Evolutionary conservation across 768 basidiomycete genomes (phyloP).

Genomic region (Macrolepiota dolichaula): DNA sequence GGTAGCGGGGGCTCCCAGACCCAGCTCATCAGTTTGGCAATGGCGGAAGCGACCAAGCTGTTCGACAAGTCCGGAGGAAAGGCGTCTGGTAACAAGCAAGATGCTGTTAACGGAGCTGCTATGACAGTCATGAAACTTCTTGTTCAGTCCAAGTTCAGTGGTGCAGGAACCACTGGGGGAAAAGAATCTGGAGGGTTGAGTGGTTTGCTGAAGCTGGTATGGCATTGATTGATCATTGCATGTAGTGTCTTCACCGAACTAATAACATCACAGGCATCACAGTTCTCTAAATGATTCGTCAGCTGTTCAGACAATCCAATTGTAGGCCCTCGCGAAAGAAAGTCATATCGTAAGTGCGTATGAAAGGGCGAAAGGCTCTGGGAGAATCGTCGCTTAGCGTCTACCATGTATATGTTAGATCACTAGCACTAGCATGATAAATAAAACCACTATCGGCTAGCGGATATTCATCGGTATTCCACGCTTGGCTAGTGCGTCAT

Average conservation of each 20-base stretch:
- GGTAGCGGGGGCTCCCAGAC: constrained; percentile 42
- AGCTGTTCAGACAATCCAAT: background rate
- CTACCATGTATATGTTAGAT: no score
- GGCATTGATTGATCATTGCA: constrained; percentile 24
- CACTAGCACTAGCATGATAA: no score
- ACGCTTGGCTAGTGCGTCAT: no score
- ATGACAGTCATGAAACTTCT: constrained; percentile 84
- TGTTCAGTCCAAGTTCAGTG: constrained; percentile 61
- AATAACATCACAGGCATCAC: constrained; percentile 22
- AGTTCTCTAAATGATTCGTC: constrained; percentile 16
- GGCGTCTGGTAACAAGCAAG: constrained; percentile 71
- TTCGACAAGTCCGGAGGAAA: constrained; percentile 70
- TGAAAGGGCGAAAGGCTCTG: no score
- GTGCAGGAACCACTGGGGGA: constrained; percentile 46
- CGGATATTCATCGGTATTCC: no score
- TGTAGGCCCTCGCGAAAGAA: background rate
- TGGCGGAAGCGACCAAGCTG: constrained; percentile 76
- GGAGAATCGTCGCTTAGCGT: no score
- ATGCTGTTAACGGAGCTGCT: constrained; percentile 80
- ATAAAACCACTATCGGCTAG: no score
- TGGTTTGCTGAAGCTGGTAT: constrained; percentile 57
- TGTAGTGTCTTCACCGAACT: background rate
- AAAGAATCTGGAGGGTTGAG: constrained; percentile 69
- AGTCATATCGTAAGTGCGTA: background rate
- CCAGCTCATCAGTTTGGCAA: constrained; percentile 80